Percentiles rank a stretch among this genome's conserved stretches.
These are phyloP conservation scores for sorghum (Sorghum bicolor) DNA, from an alignment of 176 grass and related monocot genomes.

Conservation along the genomic window Sorghum_bicolor_NCBIv3 NC_012877.2:3548001-3548500, in stretches of 20 bases:
- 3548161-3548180: slow-evolving; percentile 21
- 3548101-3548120: slow-evolving; percentile 10
- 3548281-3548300: neutral
- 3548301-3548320: neutral
- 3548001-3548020: slow-evolving; percentile 26
- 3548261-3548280: slow-evolving; percentile 9
- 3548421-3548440: neutral
- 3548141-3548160: neutral
- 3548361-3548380: neutral
- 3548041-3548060: slow-evolving; percentile 16
- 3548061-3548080: slow-evolving; percentile 20
- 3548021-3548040: slow-evolving; percentile 18
- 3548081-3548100: slow-evolving; percentile 5
- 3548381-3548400: neutral
- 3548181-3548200: slow-evolving; percentile 6
- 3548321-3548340: slow-evolving; percentile 19
- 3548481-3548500: slow-evolving; percentile 17
- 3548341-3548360: slow-evolving; percentile 7
- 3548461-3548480: neutral
- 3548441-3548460: neutral
- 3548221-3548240: slow-evolving; percentile 30
- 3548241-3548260: slow-evolving; percentile 24
- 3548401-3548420: neutral
- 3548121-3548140: neutral
- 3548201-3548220: slow-evolving; percentile 22